Evolutionary conservation across 208 protist genomes (phyloP).

Genomic region (Acanthamoeba polyphaga): DNA sequence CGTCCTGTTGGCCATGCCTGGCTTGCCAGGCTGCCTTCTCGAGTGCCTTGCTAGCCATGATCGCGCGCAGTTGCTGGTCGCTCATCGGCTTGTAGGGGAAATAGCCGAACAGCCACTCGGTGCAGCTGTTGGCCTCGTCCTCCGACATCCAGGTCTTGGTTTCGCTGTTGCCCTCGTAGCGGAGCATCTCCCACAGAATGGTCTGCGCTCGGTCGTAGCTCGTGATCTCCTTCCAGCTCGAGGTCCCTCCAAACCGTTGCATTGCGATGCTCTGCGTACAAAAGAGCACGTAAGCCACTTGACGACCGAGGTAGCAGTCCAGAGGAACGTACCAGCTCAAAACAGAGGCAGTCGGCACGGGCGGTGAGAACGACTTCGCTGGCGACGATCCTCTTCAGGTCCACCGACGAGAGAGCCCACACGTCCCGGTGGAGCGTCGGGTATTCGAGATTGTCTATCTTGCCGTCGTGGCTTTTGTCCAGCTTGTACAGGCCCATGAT

Average conservation of each 20-base stretch:
- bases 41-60: not conserved
- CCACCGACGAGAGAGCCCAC: not conserved
- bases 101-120: constrained; percentile 34
- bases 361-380: not conserved
- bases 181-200: constrained; percentile 30
- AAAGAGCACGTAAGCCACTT: too few species aligned
- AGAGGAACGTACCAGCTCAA: not conserved
- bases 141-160: not conserved
- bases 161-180: constrained; percentile 33
- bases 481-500: constrained; percentile 8
- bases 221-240: not conserved
- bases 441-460: not conserved
- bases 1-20: not conserved
- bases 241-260: not conserved
- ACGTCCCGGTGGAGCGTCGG: not conserved
- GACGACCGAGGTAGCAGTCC: not conserved
- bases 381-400: not conserved
- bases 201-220: constrained; percentile 31
- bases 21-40: not conserved
- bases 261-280: not conserved
- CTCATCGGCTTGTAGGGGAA: constrained; percentile 8
- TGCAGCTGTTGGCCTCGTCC: constrained; percentile 30
- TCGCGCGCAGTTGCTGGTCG: not conserved
- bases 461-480: not conserved
- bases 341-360: not conserved